These are phyloP conservation scores for Pseudogymnoascus sp. DNA, from an alignment of 2,329 filamentous ascomycete species.

Conservation along the genomic window DNA sequence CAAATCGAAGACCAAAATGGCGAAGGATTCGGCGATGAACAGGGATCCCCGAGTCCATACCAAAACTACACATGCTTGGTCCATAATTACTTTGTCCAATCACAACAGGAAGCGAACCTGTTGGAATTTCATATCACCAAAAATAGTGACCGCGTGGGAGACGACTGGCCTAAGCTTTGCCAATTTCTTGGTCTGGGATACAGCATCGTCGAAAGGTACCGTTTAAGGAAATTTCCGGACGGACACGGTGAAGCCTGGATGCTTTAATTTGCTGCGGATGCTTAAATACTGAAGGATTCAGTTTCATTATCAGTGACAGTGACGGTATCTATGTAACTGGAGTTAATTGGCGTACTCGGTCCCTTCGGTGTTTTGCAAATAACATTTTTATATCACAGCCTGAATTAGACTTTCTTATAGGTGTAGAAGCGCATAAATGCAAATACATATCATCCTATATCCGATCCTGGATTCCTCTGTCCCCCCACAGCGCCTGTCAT, in stretches of 20 bases:
- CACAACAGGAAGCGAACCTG: not conserved
- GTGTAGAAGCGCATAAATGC: not conserved
- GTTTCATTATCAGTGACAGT: not conserved
- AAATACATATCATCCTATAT: not conserved
- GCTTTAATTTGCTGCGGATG: not conserved
- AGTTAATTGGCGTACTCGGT: not conserved
- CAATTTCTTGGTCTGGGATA: conserved; percentile 5
- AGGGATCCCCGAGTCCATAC: not conserved
- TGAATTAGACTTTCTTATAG: not conserved
- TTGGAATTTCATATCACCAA: not conserved
- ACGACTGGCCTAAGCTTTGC: conserved; percentile 1
- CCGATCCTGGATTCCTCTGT: not conserved
- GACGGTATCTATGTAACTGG: not conserved
- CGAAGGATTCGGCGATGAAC: not conserved
- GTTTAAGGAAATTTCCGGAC: not conserved
- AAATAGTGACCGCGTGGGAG: not conserved
- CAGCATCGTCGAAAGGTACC: not conserved
- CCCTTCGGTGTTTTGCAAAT: not conserved
- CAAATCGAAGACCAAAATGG: not conserved
- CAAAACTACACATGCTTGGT: not conserved
- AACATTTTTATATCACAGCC: not conserved
- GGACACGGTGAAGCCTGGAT: not conserved
- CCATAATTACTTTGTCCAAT: not conserved
- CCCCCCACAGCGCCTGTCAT: not conserved
- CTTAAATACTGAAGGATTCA: not conserved